These are phyloP conservation scores for Hyaloperonospora brassicae DNA, from an alignment of 352 stramenopile genomes.

Conservation along the genomic window DNA sequence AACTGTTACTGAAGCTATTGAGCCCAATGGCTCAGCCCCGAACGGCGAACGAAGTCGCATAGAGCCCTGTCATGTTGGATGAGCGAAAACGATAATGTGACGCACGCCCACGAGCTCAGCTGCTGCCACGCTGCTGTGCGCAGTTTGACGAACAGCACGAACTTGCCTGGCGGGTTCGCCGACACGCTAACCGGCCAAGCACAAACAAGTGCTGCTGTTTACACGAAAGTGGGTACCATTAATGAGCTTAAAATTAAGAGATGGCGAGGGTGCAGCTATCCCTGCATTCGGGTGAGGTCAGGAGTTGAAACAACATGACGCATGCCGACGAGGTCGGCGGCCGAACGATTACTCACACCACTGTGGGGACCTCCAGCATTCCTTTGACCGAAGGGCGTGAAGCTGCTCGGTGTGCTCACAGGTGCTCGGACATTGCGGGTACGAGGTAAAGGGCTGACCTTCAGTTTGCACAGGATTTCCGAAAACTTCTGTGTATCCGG, in stretches of 20 bases:
- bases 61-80: too few species aligned
- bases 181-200: too few species aligned
- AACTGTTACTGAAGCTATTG: too few species aligned
- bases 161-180: too few species aligned
- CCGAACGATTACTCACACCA: slow-evolving; percentile 23
- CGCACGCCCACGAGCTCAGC: too few species aligned
- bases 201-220: neutral
- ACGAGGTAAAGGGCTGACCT: slow-evolving; percentile 37
- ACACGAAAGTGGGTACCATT: slow-evolving; percentile 13
- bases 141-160: too few species aligned
- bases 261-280: slow-evolving; percentile 19
- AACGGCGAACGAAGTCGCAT: too few species aligned
- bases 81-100: too few species aligned
- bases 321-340: slow-evolving; percentile 35
- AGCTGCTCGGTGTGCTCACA: slow-evolving; percentile 20
- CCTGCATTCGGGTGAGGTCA: slow-evolving; percentile 39
- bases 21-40: too few species aligned
- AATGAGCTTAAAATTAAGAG: slow-evolving; percentile 11
- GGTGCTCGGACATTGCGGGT: slow-evolving; percentile 21
- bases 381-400: slow-evolving; percentile 22
- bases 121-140: too few species aligned
- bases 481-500: slow-evolving; percentile 67
- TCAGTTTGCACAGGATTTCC: slow-evolving; percentile 67
- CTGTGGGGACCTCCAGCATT: slow-evolving; percentile 17
- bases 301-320: slow-evolving; percentile 58